These are phyloP conservation scores for Sanghuangporus sanghuang DNA, from an alignment of 1,284 basidiomycete species.

Conservation along the genomic window DNA sequence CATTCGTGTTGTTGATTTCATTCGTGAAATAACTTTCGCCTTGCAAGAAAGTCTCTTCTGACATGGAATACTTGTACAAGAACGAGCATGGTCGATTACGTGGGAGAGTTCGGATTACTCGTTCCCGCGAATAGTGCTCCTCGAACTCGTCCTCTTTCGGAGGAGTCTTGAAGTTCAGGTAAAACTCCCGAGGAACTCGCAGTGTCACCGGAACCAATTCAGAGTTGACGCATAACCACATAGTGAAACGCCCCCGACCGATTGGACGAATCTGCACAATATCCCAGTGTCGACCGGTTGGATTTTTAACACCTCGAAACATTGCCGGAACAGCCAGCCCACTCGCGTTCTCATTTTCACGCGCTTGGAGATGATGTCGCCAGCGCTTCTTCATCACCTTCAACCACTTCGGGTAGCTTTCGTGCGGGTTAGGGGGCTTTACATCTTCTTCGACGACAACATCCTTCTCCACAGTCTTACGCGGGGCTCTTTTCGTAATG, in stretches of 20 bases:
- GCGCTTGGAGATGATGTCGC: constrained; percentile 56
- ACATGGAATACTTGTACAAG: constrained; percentile 81
- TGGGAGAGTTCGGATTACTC: constrained; percentile 77
- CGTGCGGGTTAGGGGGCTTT: constrained; percentile 51
- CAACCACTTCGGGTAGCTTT: constrained; percentile 79
- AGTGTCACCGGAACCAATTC: constrained; percentile 79
- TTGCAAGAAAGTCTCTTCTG: constrained; percentile 80
- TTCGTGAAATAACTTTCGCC: constrained; percentile 90
- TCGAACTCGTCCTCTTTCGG: constrained; percentile 63
- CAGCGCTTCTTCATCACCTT: constrained; percentile 78
- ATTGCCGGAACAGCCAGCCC: constrained; percentile 60
- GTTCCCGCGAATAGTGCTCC: constrained; percentile 68
- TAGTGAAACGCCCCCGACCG: constrained; percentile 76
- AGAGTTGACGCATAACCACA: constrained; percentile 87
- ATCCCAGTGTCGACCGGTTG: constrained; percentile 82
- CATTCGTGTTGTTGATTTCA: constrained; percentile 90
- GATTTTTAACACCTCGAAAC: constrained; percentile 69
- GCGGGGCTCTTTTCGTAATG: constrained; percentile 36
- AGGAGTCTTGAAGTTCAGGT: constrained; percentile 79
- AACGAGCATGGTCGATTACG: constrained; percentile 74
- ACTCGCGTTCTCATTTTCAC: constrained; percentile 34
- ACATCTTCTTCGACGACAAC: constrained; percentile 24
- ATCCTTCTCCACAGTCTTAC: constrained; percentile 36
- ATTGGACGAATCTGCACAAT: constrained; percentile 86
- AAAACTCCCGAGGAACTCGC: constrained; percentile 88